Conservation (phyloP, 306 rosid genomes). For the Cucurbita maxima region DNA sequence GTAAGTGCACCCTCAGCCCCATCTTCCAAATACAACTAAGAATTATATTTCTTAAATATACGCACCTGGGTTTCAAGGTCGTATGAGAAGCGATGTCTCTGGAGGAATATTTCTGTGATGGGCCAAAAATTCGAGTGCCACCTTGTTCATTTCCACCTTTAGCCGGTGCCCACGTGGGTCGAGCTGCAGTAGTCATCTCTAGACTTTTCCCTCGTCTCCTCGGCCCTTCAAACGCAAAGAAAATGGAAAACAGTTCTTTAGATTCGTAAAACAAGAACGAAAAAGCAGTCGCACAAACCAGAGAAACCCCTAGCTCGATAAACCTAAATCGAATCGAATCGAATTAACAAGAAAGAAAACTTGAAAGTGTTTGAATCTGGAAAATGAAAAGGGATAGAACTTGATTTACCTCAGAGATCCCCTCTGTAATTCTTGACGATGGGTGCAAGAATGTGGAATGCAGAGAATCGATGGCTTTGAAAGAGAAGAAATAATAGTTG, state of each 20-base stretch:
- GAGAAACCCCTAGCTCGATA: background rate
- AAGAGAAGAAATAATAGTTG: background rate
- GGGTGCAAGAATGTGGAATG: background rate
- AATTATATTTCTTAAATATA: background rate
- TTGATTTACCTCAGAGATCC: background rate
- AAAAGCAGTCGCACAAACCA: background rate
- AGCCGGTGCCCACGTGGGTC: slow-evolving; percentile 99
- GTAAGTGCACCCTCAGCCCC: background rate
- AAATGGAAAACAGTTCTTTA: background rate
- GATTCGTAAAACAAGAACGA: background rate
- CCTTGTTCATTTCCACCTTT: slow-evolving; percentile 98
- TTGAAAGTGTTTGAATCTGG: background rate
- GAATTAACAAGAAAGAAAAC: background rate
- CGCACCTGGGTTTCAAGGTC: slow-evolving; percentile 60
- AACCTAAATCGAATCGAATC: background rate
- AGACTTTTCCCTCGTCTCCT: background rate
- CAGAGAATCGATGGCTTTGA: background rate
- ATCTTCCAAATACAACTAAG: background rate
- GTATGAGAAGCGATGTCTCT: slow-evolving; percentile 88
- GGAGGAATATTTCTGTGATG: slow-evolving; percentile 86
- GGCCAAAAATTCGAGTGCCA: slow-evolving; percentile 87
- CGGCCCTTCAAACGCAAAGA: background rate
- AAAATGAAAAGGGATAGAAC: background rate
- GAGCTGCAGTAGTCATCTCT: slow-evolving; percentile 82
- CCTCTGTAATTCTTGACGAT: background rate